Base-by-base conservation (phyloP, 495 filamentous ascomycete species). In the Paragyromitra xinjiangensis region DNA sequence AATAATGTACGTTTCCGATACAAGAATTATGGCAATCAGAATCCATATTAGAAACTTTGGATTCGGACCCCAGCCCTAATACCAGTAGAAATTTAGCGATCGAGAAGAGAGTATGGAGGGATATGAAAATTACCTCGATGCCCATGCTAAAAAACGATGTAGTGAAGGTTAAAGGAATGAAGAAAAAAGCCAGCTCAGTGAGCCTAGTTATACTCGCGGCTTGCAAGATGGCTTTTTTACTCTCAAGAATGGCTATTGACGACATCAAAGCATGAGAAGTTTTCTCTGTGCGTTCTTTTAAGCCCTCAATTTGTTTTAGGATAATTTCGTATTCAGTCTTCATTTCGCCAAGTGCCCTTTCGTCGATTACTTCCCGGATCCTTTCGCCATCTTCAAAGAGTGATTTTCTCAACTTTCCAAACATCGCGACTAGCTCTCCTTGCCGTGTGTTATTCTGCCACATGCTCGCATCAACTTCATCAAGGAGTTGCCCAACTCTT, bases 171-270 rank as follows among this genome's bases (percentile, higher is more conserved):
- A 85, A 58, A 19, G 84, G 84, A 14, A 85, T 81, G 59, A 85
- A 85, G 4, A 84, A 51, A 45, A 84, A 83, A 5, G 84, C 84
- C 19, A 85, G 79, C 51, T 84, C 80, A 2, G 84, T 85, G n/a
- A 85, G 77, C 62, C 83, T 82, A 2, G 79, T 81, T 42, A 85
- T 78, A 19, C 63, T 56, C 51, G 64, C 73, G 24, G 66, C 67
- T 50, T 76, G 22, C 4, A 53, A 50, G 19, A 76, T 71, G 39
- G 73, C 73, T 6, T 37, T 70, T 50, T 71, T 68, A 42, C 65
- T 64, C 29, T 76, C 73, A 16, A 76, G 29, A 8, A 76, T 76
- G 19, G 73, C 59, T 22, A 76, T 61, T 58, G 73, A 50, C 6
- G 53, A 70, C 53, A 71, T 71, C 19, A 76, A 45, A 45, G 71